A percentile compares a stretch with the other conserved stretches of the same genome.
These are phyloP conservation scores for Aspergillus steynii DNA, from an alignment of 495 filamentous ascomycete genomes.

Conservation along the genomic window DNA sequence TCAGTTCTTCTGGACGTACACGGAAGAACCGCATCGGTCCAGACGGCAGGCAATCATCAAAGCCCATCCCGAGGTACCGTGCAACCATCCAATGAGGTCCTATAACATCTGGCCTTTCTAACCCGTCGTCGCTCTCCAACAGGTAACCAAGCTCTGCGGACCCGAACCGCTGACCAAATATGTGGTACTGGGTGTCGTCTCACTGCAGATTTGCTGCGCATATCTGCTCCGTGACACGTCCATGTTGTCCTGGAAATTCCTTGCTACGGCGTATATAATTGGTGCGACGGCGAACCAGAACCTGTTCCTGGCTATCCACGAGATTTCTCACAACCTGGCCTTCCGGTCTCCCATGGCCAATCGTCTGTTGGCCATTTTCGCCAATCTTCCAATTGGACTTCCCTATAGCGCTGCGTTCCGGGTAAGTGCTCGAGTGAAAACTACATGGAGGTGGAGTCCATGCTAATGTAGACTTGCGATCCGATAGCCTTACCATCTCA, in stretches of 20 bases:
- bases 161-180: constrained; percentile 96
- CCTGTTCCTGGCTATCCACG: constrained; percentile 97
- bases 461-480: not conserved
- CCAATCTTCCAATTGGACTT: constrained; percentile 92
- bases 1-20: constrained; percentile 90
- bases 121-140: constrained; percentile 4
- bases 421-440: constrained; percentile 42
- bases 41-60: constrained; percentile 93
- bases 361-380: constrained; percentile 82
- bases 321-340: constrained; percentile 97
- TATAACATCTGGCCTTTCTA: not conserved
- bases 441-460: not conserved
- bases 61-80: constrained; percentile 87
- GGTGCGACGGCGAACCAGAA: constrained; percentile 98
- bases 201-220: constrained; percentile 77
- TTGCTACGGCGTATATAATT: constrained; percentile 85
- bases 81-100: not conserved
- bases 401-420: constrained; percentile 97
- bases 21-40: constrained; percentile 95
- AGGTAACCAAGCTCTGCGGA: constrained; percentile 98
- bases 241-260: constrained; percentile 79
- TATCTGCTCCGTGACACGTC: constrained; percentile 76
- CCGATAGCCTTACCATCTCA: constrained; percentile 90
- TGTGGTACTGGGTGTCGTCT: constrained; percentile 80
- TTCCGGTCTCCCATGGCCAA: constrained; percentile 86